A percentile compares a stretch with the other conserved stretches of the same genome.
Evolutionary conservation across 2,329 filamentous ascomycete genomes (phyloP).

Genomic region (Incumbomyces lentus): DNA sequence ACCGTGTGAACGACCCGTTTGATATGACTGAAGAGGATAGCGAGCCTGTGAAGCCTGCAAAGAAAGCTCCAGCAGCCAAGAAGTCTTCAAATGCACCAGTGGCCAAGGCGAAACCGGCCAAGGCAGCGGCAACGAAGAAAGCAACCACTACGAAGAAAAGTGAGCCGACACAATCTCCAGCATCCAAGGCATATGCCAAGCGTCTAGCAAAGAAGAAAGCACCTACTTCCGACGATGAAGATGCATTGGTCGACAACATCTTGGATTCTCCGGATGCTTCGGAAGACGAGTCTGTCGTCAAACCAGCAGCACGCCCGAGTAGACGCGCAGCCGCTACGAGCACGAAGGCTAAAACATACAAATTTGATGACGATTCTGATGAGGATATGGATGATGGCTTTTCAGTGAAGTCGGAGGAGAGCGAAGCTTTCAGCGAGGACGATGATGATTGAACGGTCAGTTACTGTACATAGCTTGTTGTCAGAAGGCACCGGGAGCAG

Average conservation of each 20-base stretch:
- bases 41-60: conserved; percentile 29
- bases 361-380: conserved; percentile 29
- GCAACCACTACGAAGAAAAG: conserved; percentile 5
- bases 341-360: conserved; percentile 32
- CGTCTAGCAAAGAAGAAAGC: conserved; percentile 36
- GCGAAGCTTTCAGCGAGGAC: conserved; percentile 28
- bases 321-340: conserved; percentile 31
- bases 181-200: conserved; percentile 55
- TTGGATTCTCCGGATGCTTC: conserved; percentile 31
- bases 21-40: conserved; percentile 31
- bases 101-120: conserved; percentile 13
- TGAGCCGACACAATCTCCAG: conserved; percentile 45
- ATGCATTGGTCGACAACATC: conserved; percentile 33
- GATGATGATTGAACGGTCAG: conserved; percentile 12
- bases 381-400: conserved; percentile 20
- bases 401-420: conserved; percentile 24
- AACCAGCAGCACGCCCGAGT: conserved; percentile 29
- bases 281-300: conserved; percentile 17
- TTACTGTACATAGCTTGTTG: too few relatives aligned
- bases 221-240: conserved; percentile 9
- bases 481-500: too few relatives aligned
- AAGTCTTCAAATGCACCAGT: conserved; percentile 18
- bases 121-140: conserved; percentile 13
- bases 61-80: conserved; percentile 21
- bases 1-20: conserved; percentile 28